Base-by-base conservation (phyloP, 2,329 filamentous ascomycete genomes). In the Didymella keratinophila region DNA sequence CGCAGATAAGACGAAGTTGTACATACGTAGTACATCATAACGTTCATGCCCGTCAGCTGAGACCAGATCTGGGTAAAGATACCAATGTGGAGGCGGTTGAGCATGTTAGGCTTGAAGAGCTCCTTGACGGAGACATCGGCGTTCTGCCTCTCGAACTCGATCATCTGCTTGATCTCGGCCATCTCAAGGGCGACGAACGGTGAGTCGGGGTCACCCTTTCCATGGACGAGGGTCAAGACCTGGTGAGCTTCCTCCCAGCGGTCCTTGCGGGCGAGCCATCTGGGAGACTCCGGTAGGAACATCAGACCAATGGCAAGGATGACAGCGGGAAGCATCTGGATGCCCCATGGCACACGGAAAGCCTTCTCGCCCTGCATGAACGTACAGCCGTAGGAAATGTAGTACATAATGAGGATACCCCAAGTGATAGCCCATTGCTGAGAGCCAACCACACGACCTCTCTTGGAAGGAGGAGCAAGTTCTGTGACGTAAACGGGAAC, bases 21-120 rank as follows among this genome's bases (percentile, higher is more conserved):
- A 39, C 36, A 4, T 39, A 39, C 36, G 36, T 39, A 39, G 18
- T 39, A 39, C 36, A 39, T 39, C 89, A 87, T 89, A 36, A 86
- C 88, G 68, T 91, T 92, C 89, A 91, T 91, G 18, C 90, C 89
- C 1, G 88, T 91, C 46, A 92, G 77, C 71, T 93, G 89, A 11
- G 84, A 87, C 90, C 89, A 90, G 67, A 92, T 88, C 76, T 92
- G 89, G 1, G 83, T 89, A 72, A 90, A 91, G 41, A 92, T 70
- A 61, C 88, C 90, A 62, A 91, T 88, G 64, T 88, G 80, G 9
- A 88, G 90, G 28, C 90, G 85, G 77, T 91, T 89, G 72, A 92
- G 81, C 87, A 91, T 91, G n/a, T 80, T 80, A 1, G 90, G 89
- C 65, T 83, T 85, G 78, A 95, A 84, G 0, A 95, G 83, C 71